Evolutionary conservation across 352 stramenopile genomes (phyloP), one percentile per base, ranked within the genome.

Genomic region (Pythium oligandrum): DNA sequence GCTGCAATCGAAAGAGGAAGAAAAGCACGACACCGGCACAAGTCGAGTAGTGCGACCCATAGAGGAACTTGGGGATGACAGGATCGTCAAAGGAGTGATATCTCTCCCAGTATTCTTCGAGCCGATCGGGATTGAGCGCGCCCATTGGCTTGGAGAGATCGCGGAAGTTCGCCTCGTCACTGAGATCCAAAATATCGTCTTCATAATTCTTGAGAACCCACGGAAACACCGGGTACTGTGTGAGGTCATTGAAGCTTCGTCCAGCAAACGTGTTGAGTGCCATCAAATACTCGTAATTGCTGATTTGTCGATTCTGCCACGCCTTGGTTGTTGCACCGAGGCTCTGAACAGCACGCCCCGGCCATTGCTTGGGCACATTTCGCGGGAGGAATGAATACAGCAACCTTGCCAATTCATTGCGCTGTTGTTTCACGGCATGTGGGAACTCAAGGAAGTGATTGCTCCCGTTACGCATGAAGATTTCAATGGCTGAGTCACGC

Each of bases 111-210:
- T 99, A 96, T 54, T 98, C 86, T 44, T 90, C 71, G 3, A 99
- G 71, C 26, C 96, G 83, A 34, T 88, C 73, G 0, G 85, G 71
- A 65, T 98, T 99, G 1, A 99, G 74, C 3, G 98, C 98, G 8
- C 98, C 98, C 32, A 99, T 90, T 4, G 98, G 98, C 55, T 99
- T 99, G 0, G 81, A 95, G 4, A 99, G 65, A 68, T 99, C 96
- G 31, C 98, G 90, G 62, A 97, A 99, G 37, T 92, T 94, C 32
- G 84, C 77, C 2, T 81, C 81, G 37, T 99, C 85, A 31, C 71
- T 85, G 34, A 95, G 51, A 40, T 96, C 86, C 11, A 96, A 55
- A 3, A 63, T 76, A 3, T 84, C 61, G 57, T 68, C 72, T 38
- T 84, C 71, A 38, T 93, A 97, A 47, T 97, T 79, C 10, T 68